These are phyloP conservation scores for Gonium pectorale DNA, from an alignment of 139 green algal genomes.

Conservation along the genomic window DNA sequence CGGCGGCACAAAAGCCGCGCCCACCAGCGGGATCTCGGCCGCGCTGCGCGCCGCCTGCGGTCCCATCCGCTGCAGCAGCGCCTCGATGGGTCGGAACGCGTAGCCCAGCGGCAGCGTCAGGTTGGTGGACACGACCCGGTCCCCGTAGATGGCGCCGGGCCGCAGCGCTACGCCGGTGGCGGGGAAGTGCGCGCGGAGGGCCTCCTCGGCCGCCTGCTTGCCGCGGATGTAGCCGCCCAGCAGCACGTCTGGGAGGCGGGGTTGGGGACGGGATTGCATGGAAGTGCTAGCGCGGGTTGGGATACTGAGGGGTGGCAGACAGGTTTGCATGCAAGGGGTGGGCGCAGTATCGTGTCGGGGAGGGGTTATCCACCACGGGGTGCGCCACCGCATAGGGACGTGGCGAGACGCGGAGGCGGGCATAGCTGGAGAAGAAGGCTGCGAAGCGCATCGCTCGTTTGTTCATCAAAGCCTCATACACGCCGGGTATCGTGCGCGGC, in stretches of 20 bases:
- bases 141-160: slow-evolving; percentile 87
- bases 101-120: slow-evolving; percentile 74
- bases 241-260: slow-evolving; percentile 36
- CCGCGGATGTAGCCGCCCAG: slow-evolving; percentile 83
- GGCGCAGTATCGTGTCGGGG: too few relatives aligned
- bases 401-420: too few relatives aligned
- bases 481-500: too few relatives aligned
- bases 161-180: slow-evolving; percentile 77
- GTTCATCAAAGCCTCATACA: too few relatives aligned
- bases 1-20: slow-evolving; percentile 79
- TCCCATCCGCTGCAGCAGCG: slow-evolving; percentile 49
- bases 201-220: slow-evolving; percentile 82
- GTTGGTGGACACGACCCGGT: slow-evolving; percentile 58
- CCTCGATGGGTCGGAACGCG: slow-evolving; percentile 70
- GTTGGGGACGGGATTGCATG: too few relatives aligned
- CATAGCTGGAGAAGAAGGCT: too few relatives aligned
- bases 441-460: too few relatives aligned
- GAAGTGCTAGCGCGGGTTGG: too few relatives aligned
- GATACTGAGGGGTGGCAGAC: too few relatives aligned
- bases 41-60: slow-evolving; percentile 51
- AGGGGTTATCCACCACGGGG: too few relatives aligned
- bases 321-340: too few relatives aligned
- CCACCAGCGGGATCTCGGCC: slow-evolving; percentile 75
- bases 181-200: slow-evolving; percentile 72
- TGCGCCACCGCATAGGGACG: too few relatives aligned